Evolutionary conservation across 2,329 filamentous ascomycete species (phyloP).

Genomic region (Albophoma yamanashiensis): DNA sequence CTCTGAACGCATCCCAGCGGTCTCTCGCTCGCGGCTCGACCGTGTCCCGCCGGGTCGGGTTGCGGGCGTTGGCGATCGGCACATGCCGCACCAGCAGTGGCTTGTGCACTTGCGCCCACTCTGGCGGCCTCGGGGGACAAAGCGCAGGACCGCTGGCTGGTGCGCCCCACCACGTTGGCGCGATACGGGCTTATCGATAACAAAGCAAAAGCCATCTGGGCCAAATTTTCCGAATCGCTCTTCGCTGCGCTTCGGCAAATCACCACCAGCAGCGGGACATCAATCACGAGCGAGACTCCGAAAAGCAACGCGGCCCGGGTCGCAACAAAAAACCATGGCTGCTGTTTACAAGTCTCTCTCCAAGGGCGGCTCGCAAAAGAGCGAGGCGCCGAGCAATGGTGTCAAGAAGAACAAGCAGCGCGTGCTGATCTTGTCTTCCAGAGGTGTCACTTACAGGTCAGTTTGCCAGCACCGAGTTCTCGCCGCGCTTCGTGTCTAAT

Average conservation of each 20-base stretch:
- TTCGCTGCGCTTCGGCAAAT: neutral
- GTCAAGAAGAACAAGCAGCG: slow-evolving; percentile 58
- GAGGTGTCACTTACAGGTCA: slow-evolving; percentile 83
- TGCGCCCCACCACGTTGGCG: neutral
- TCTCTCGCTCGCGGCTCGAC: neutral
- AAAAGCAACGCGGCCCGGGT: neutral
- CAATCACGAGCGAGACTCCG: neutral
- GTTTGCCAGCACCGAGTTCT: slow-evolving; percentile 7
- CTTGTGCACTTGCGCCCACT: neutral
- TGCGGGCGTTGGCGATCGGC: neutral
- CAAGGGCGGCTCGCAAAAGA: slow-evolving; percentile 41
- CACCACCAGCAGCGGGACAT: neutral
- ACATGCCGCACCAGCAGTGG: neutral
- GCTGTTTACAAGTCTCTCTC: slow-evolving; percentile 67
- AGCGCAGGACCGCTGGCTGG: neutral
- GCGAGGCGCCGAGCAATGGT: slow-evolving; percentile 37
- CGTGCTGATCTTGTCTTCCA: slow-evolving; percentile 81
- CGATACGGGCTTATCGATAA: neutral
- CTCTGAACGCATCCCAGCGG: neutral
- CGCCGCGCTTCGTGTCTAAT: slow-evolving; percentile 1
- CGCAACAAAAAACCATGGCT: slow-evolving; percentile 36
- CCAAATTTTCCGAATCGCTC: neutral
- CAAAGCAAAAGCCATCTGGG: neutral
- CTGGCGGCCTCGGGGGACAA: neutral
- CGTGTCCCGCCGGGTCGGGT: no score